Conservation (phyloP, 495 filamentous ascomycete species). For the Hyphodiscus hymeniophilus region DNA sequence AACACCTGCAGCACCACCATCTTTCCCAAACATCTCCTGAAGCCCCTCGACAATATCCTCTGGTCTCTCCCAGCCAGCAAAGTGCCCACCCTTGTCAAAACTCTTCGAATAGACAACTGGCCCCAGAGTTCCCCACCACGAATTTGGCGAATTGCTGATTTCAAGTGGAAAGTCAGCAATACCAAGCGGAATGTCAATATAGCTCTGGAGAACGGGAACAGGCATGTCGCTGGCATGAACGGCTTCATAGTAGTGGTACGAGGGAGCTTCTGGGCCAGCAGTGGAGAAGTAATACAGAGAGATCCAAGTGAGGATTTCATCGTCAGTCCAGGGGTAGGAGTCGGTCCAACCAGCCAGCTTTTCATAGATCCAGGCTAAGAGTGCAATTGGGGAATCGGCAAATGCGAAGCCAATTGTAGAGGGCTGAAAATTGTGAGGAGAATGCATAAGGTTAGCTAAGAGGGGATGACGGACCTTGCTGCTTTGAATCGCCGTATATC, state of each 20-base stretch:
- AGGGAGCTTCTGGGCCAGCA: constrained; percentile 45
- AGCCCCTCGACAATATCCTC: constrained; percentile 19
- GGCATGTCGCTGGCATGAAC: constrained; percentile 20
- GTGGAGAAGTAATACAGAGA: constrained; percentile 51
- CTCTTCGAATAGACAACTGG: constrained; percentile 43
- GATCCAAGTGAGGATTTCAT: constrained; percentile 58
- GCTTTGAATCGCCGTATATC: neutral
- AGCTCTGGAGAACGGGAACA: neutral
- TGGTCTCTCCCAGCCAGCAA: constrained; percentile 52
- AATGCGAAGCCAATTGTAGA: constrained; percentile 52
- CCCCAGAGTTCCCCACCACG: constrained; percentile 30
- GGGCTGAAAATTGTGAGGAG: constrained; percentile 36
- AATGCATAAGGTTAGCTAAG: neutral
- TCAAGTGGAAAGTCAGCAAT: too few relatives aligned
- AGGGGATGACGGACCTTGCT: neutral
- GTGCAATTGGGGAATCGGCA: constrained; percentile 48
- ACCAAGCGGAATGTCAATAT: too few relatives aligned
- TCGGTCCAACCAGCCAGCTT: constrained; percentile 62
- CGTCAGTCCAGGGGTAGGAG: constrained; percentile 55
- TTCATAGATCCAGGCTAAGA: constrained; percentile 60
- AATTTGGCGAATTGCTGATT: too few relatives aligned
- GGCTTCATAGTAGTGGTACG: constrained; percentile 51
- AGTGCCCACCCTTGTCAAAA: constrained; percentile 53
- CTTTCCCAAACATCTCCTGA: constrained; percentile 30
- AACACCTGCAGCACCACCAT: constrained; percentile 27